Base-by-base conservation (phyloP, 2,329 filamentous ascomycete species). In the Ophiostoma quercus region DNA sequence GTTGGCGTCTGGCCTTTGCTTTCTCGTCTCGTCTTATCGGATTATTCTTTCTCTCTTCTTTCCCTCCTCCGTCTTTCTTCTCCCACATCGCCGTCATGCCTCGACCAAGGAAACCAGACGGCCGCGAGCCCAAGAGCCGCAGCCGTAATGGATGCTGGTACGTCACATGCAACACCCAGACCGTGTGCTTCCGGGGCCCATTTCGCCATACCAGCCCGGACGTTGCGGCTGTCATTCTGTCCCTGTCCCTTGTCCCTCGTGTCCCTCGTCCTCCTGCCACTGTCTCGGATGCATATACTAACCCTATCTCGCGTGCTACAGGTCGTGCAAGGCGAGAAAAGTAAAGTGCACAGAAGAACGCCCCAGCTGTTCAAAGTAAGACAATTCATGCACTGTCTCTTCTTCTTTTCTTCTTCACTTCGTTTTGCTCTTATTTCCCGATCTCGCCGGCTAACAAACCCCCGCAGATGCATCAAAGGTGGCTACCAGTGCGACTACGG, bases 401-500 rank as follows among this genome's bases (percentile, higher is more conserved):
- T 22, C 22, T 2, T 25, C 19, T 22, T 54, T 25, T 4, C 14
- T 16, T 1, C 14, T 5, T 19, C 16, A 7, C 32, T 4, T 63
- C 32, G 12, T 62, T 6, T 62, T 32, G 34, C 34, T 34, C 25
- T 41, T 41, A 12, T 41, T 41, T 51, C 22, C 51, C 51, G n/a
- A 57, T 57, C 51, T 29, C 8, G 51, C 25, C n/a, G 51, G 51
- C 51, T 57, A 34, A 37, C 32, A 8, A 25, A 12, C 4, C 32
- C 8, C 51, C 16, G 51, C 69, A 84, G 82, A 76, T 94, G 92
- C 78, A 83, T 88, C 74, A 87, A 87, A 72, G 87, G 89, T 73
- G 88, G 88, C 72, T 90, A 92, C 76, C 80, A 81, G 66, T 95
- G 92, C 80, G 91, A 95, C 78, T 94, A 94, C 77, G 91, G 87